Conservation (phyloP, 352 stramenopile species). For the Phytopythium vexans region DNA sequence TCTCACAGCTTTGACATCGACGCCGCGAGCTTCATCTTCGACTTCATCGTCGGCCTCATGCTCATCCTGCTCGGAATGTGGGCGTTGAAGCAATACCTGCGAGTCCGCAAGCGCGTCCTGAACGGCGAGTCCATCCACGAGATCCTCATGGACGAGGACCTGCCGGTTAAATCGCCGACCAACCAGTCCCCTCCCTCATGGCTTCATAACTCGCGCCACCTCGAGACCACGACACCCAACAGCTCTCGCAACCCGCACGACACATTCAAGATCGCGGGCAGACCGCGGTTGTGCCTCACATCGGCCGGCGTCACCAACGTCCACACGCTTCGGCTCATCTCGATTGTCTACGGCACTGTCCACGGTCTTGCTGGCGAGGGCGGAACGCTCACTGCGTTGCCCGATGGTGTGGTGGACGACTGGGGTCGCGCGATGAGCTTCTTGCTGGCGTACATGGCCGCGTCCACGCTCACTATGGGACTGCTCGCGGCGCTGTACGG, state of each 20-base stretch:
- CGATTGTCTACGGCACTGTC: conserved; percentile 43
- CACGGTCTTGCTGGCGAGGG: conserved; percentile 63
- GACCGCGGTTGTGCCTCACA: conserved; percentile 22
- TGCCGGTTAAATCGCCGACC: too few species aligned
- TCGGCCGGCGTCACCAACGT: conserved; percentile 36
- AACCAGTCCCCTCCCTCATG: too few species aligned
- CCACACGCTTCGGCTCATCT: conserved; percentile 35
- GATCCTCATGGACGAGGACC: conserved; percentile 47
- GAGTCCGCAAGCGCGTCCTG: conserved; percentile 15
- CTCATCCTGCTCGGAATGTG: conserved; percentile 59
- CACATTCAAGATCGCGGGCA: conserved; percentile 27
- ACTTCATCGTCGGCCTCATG: conserved; percentile 65
- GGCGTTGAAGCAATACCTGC: conserved; percentile 40
- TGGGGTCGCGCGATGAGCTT: neutral
- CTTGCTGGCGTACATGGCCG: neutral
- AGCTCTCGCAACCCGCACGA: conserved; percentile 7
- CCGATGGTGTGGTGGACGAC: conserved; percentile 58
- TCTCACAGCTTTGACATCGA: conserved; percentile 39
- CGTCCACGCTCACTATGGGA: neutral
- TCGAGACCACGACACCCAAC: conserved; percentile 15
- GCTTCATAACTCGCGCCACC: conserved; percentile 6
- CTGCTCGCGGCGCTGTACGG: neutral
- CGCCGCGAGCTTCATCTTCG: conserved; percentile 43
- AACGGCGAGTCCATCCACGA: neutral
- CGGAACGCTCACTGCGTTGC: conserved; percentile 65